A percentile compares a stretch with the other conserved stretches of the same genome.
phyloP scores from a whole-genome alignment of 352 stramenopile species.

The Phytophthora pluvialis region DNA sequence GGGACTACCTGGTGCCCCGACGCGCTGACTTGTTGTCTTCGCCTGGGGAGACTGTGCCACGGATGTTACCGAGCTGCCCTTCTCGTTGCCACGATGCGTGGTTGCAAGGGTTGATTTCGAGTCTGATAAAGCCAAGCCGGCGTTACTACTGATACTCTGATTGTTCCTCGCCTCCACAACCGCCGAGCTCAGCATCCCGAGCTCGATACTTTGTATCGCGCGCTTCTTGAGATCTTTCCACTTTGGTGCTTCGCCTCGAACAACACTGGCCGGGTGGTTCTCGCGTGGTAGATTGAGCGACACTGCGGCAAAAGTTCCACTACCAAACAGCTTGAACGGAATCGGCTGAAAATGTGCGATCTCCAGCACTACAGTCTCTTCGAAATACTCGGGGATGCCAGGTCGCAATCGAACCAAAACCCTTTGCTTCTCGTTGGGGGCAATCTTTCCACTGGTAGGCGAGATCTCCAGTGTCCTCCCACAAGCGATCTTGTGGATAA shows the following conservation, averaged over 20 bases:
- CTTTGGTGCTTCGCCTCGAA: slow-evolving; percentile 64
- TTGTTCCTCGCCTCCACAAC: slow-evolving; percentile 22
- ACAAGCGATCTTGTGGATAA: slow-evolving; percentile 43
- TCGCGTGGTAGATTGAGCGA: slow-evolving; percentile 89
- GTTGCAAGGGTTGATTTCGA: slow-evolving; percentile 68
- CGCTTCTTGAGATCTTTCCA: slow-evolving; percentile 79
- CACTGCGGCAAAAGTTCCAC: slow-evolving; percentile 92
- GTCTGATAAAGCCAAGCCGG: slow-evolving; percentile 37
- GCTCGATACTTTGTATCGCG: slow-evolving; percentile 52
- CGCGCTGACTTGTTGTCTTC: slow-evolving; percentile 27
- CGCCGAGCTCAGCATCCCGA: slow-evolving; percentile 25
- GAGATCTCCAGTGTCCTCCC: slow-evolving; percentile 75
- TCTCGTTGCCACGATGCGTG: slow-evolving; percentile 38
- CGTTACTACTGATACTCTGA: slow-evolving; percentile 14
- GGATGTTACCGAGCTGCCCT: slow-evolving; percentile 38
- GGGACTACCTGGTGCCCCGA: slow-evolving; percentile 30
- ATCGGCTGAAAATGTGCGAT: slow-evolving; percentile 95
- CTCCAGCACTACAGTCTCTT: slow-evolving; percentile 91
- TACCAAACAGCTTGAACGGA: slow-evolving; percentile 87
- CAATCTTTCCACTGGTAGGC: slow-evolving; percentile 85
- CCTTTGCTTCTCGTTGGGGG: slow-evolving; percentile 89
- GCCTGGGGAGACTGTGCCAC: slow-evolving; percentile 33
- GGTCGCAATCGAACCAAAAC: slow-evolving; percentile 89
- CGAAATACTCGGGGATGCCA: slow-evolving; percentile 87
- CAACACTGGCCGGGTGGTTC: slow-evolving; percentile 56